Conservation (phyloP, 495 filamentous ascomycete genomes). For the Penicillium cataractarum region DNA sequence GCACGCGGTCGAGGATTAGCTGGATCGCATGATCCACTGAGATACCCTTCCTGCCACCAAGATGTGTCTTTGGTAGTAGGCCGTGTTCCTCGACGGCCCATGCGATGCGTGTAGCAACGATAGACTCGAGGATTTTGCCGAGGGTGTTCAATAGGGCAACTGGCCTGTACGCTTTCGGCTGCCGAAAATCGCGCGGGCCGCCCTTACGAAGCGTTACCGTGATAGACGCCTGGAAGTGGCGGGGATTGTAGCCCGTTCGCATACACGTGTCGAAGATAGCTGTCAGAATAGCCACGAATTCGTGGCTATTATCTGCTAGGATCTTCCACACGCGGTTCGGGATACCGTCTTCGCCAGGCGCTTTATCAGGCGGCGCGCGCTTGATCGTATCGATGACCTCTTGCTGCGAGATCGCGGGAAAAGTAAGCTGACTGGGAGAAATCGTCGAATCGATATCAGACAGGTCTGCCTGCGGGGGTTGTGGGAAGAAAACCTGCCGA, state of each 20-base stretch:
- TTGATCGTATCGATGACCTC: constrained; percentile 15
- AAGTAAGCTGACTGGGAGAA: neutral
- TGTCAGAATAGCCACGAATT: constrained; percentile 6
- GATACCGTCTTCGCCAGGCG: constrained; percentile 28
- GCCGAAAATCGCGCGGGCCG: constrained; percentile 20
- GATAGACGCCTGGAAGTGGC: constrained; percentile 22
- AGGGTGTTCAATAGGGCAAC: constrained; percentile 35
- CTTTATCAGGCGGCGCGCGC: constrained; percentile 27
- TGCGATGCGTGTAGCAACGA: constrained; percentile 21
- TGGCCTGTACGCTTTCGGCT: constrained; percentile 26
- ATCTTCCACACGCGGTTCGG: constrained; percentile 23
- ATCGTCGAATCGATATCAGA: constrained; percentile 19
- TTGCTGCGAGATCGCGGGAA: neutral
- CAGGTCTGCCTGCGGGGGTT: constrained; percentile 25
- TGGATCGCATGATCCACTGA: constrained; percentile 27
- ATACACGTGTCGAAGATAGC: constrained; percentile 31
- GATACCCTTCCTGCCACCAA: constrained; percentile 22
- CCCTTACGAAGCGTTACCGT: constrained; percentile 29
- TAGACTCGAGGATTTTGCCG: constrained; percentile 27
- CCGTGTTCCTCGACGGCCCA: constrained; percentile 16
- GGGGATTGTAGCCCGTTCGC: constrained; percentile 23
- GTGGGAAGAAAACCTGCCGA: constrained; percentile 29
- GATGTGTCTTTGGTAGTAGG: constrained; percentile 18
- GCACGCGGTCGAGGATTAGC: constrained; percentile 20
- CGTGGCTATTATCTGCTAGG: constrained; percentile 6